phyloP scores from a whole-genome alignment of 352 stramenopile species.

The Peronospora belbahrii region DNA sequence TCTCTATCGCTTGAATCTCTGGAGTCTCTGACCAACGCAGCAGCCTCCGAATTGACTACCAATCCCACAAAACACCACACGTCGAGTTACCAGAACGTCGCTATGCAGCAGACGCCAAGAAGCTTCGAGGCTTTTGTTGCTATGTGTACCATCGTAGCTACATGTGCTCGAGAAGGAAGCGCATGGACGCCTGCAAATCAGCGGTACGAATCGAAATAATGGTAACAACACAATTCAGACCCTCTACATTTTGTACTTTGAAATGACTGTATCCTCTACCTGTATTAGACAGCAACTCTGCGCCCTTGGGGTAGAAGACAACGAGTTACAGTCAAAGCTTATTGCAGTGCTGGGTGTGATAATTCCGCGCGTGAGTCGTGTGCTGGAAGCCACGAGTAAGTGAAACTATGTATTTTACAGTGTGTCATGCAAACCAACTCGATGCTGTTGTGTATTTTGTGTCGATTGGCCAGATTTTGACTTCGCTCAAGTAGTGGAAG shows the following conservation, averaged over 20 bases:
- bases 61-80: not conserved
- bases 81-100: not conserved
- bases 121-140: slow-evolving; percentile 17
- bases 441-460: not conserved
- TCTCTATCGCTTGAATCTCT: slow-evolving; percentile 13
- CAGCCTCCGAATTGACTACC: slow-evolving; percentile 16
- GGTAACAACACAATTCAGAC: not conserved
- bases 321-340: slow-evolving; percentile 19
- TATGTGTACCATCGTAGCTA: slow-evolving; percentile 26
- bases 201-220: slow-evolving; percentile 9
- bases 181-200: slow-evolving; percentile 4
- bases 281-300: slow-evolving; percentile 22
- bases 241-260: slow-evolving; percentile 12
- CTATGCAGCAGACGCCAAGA: not conserved
- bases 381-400: slow-evolving; percentile 34
- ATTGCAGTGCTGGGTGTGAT: slow-evolving; percentile 12
- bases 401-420: not conserved
- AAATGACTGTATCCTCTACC: not conserved
- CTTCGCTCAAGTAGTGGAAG: slow-evolving; percentile 65
- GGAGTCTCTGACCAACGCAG: slow-evolving; percentile 17
- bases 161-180: slow-evolving; percentile 15
- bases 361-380: slow-evolving; percentile 16
- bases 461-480: slow-evolving; percentile 40
- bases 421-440: not conserved
- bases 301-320: slow-evolving; percentile 27